Conservation (phyloP, 768 basidiomycete genomes). For the Pulveroboletus sp. region DNA sequence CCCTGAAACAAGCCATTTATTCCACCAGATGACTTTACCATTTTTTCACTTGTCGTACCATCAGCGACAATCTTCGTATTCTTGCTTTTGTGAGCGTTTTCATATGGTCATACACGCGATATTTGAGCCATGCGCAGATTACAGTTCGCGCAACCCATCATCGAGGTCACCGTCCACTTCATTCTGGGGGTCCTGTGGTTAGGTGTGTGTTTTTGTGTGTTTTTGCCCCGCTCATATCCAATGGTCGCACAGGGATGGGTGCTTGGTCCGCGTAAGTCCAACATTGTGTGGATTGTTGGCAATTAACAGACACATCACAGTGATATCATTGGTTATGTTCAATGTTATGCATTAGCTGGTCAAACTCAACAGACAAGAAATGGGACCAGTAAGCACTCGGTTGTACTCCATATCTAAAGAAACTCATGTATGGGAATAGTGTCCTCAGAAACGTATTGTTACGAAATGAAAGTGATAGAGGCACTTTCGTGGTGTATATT, state of each 20-base stretch:
- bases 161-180: constrained; percentile 56
- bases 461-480: constrained; percentile 77
- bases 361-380: constrained; percentile 47
- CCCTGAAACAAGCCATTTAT: neutral
- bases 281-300: neutral
- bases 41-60: constrained; percentile 65
- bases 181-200: constrained; percentile 67
- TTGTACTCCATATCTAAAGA: neutral
- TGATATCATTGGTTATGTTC: constrained; percentile 64
- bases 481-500: constrained; percentile 80
- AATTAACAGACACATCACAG: constrained; percentile 33
- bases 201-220: constrained; percentile 39
- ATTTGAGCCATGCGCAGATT: constrained; percentile 39
- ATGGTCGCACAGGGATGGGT: constrained; percentile 54
- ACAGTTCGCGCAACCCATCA: constrained; percentile 66
- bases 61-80: constrained; percentile 64
- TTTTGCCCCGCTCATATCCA: neutral
- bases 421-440: constrained; percentile 38
- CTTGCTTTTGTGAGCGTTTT: constrained; percentile 48
- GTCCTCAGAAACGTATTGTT: constrained; percentile 56
- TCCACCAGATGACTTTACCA: constrained; percentile 61
- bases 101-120: neutral
- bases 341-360: constrained; percentile 53
- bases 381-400: constrained; percentile 47
- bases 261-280: constrained; percentile 67